Percentiles rank a stretch among this genome's conserved stretches.
Conservation (phyloP, 2,329 filamentous ascomycete genomes). For the Colletotrichum agaves region DNA sequence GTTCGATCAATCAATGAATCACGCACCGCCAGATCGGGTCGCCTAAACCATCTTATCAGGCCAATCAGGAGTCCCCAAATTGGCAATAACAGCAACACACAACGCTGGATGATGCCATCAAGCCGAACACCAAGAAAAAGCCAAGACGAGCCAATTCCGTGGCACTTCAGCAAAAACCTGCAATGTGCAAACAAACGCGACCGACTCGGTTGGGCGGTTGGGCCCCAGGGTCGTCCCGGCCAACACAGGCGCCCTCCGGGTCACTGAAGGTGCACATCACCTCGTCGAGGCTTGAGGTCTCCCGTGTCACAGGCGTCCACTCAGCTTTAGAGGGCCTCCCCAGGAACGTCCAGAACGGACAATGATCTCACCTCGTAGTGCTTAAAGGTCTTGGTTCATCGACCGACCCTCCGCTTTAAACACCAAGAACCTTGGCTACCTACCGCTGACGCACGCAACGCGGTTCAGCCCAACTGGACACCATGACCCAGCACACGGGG, state of each 20-base stretch:
- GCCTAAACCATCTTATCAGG: background rate
- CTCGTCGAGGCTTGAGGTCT: background rate
- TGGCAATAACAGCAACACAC: conserved; percentile 7
- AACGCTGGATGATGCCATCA: background rate
- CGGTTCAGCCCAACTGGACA: conserved; percentile 5
- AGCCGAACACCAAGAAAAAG: conserved; percentile 23
- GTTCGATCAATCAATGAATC: background rate
- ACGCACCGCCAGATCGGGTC: background rate
- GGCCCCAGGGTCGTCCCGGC: background rate
- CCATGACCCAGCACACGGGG: conserved; percentile 2
- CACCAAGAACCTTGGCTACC: conserved; percentile 33
- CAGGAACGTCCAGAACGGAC: background rate
- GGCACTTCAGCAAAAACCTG: background rate
- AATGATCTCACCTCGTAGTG: conserved; percentile 16
- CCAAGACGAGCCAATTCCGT: conserved; percentile 19
- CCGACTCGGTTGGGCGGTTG: background rate
- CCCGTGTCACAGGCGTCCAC: no score
- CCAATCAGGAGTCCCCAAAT: conserved; percentile 14
- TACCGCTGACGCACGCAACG: conserved; percentile 31
- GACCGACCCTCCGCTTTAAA: conserved; percentile 14
- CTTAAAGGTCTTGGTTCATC: background rate
- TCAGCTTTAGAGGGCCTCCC: background rate
- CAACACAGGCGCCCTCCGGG: fast-evolving
- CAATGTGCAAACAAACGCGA: background rate
- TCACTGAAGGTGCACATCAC: no score